phyloP scores from a whole-genome alignment of 2,329 filamentous ascomycete genomes.

The Alternaria sp. region DNA sequence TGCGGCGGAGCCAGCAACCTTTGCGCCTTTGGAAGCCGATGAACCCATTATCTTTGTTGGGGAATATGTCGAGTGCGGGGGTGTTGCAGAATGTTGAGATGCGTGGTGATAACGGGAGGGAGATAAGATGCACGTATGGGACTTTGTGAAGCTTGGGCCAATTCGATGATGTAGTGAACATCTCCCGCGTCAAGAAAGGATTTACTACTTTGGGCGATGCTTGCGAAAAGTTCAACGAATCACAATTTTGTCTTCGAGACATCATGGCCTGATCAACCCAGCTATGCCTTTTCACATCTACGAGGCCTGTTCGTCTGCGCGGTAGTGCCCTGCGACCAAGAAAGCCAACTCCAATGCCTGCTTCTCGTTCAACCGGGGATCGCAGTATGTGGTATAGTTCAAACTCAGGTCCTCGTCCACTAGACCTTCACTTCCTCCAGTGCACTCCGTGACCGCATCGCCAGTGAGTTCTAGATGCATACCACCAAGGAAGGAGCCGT shows the following conservation, averaged over 20 bases:
- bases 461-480: constrained; percentile 96
- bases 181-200: constrained; percentile 1
- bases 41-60: constrained; percentile 61
- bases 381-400: constrained; percentile 96
- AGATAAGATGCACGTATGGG: constrained; percentile 27
- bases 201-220: constrained; percentile 6
- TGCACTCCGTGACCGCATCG: constrained; percentile 94
- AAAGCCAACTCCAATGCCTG: constrained; percentile 96
- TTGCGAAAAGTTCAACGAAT: constrained; percentile 8
- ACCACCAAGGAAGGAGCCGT: constrained; percentile 87
- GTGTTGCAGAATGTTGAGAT: constrained; percentile 34
- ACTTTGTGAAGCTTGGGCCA: constrained; percentile 17
- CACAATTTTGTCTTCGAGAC: not conserved
- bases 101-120: constrained; percentile 32
- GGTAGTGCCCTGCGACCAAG: constrained; percentile 83
- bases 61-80: constrained; percentile 21
- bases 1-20: constrained; percentile 59
- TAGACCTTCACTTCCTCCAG: constrained; percentile 86
- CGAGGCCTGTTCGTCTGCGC: constrained; percentile 53
- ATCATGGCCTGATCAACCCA: not conserved
- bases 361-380: constrained; percentile 95
- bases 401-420: constrained; percentile 87
- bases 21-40: constrained; percentile 64
- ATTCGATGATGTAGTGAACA: constrained; percentile 16
- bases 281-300: not conserved